Conservation (phyloP, 2,329 filamentous ascomycete species). For the Dactylellina haptotyla region DNA sequence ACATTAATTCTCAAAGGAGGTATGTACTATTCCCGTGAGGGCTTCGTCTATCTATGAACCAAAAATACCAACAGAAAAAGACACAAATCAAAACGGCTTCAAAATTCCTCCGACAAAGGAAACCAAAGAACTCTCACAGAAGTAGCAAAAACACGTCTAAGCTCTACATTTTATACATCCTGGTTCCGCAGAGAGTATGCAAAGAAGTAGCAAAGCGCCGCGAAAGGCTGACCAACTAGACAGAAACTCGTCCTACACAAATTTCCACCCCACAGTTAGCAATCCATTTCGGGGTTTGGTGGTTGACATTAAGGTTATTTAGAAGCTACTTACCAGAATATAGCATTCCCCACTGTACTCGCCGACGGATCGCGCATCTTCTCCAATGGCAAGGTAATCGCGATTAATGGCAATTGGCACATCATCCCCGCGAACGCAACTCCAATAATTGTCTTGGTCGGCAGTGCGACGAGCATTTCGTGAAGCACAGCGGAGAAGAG, state of each 20-base stretch:
- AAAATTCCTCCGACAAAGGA: not conserved
- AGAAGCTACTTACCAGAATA: constrained; percentile 75
- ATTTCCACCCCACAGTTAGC: constrained; percentile 1
- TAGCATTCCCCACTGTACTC: constrained; percentile 85
- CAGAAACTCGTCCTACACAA: constrained; percentile 77
- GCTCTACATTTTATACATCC: constrained; percentile 2
- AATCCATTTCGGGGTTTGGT: not conserved
- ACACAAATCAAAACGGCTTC: not conserved
- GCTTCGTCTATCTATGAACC: constrained; percentile 8
- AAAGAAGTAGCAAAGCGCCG: constrained; percentile 93
- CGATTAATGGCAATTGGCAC: constrained; percentile 87
- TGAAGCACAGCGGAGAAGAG: constrained; percentile 87
- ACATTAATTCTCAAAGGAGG: not conserved
- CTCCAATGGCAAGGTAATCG: constrained; percentile 79
- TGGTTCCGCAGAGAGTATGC: constrained; percentile 66
- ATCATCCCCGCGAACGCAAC: constrained; percentile 96
- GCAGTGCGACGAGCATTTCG: constrained; percentile 90
- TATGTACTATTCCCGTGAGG: constrained; percentile 16
- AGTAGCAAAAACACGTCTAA: constrained; percentile 1
- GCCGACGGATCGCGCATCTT: constrained; percentile 77
- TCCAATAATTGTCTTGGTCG: constrained; percentile 92
- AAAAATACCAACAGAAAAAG: not conserved
- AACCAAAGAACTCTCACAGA: not conserved
- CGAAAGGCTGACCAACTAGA: constrained; percentile 91
- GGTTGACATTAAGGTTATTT: not conserved